Conservation (phyloP, 768 basidiomycete genomes). For the Amanita polypyramis region DNA sequence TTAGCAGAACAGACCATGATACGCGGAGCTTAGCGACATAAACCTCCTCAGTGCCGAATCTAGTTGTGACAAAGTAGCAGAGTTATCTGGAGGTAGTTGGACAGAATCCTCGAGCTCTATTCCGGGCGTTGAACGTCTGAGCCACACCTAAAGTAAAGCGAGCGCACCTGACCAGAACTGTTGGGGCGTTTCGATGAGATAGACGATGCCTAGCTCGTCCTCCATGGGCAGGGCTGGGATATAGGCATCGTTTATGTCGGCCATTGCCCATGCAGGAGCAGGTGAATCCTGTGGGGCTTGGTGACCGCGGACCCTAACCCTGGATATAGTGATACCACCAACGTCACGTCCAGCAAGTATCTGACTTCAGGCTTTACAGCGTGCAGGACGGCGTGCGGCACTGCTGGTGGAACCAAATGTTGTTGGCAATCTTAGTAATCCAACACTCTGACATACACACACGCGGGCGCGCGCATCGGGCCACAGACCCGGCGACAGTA, state of each 20-base stretch:
- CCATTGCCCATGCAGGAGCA: constrained; percentile 18
- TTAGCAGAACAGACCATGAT: constrained; percentile 56
- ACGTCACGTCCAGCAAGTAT: neutral
- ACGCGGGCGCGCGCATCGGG: too few relatives aligned
- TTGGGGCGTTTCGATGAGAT: constrained; percentile 72
- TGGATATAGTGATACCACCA: too few relatives aligned
- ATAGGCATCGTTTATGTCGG: constrained; percentile 15
- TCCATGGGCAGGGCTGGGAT: constrained; percentile 33
- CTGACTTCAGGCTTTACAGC: too few relatives aligned
- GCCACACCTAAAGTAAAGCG: neutral
- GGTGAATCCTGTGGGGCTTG: neutral
- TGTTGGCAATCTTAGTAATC: neutral
- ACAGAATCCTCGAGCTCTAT: constrained; percentile 85
- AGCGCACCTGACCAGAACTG: constrained; percentile 85
- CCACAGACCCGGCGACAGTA: neutral
- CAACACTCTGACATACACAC: too few relatives aligned
- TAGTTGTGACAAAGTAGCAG: constrained; percentile 58
- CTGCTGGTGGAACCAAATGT: too few relatives aligned
- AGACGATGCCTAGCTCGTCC: constrained; percentile 71
- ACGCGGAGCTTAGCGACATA: constrained; percentile 68
- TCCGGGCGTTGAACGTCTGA: neutral
- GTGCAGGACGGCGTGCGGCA: too few relatives aligned
- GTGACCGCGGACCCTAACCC: constrained; percentile 7
- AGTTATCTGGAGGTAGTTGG: constrained; percentile 48
- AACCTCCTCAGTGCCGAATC: constrained; percentile 75